Evolutionary conservation across 495 filamentous ascomycete genomes (phyloP).

Genomic region (Filosporella fistucella): DNA sequence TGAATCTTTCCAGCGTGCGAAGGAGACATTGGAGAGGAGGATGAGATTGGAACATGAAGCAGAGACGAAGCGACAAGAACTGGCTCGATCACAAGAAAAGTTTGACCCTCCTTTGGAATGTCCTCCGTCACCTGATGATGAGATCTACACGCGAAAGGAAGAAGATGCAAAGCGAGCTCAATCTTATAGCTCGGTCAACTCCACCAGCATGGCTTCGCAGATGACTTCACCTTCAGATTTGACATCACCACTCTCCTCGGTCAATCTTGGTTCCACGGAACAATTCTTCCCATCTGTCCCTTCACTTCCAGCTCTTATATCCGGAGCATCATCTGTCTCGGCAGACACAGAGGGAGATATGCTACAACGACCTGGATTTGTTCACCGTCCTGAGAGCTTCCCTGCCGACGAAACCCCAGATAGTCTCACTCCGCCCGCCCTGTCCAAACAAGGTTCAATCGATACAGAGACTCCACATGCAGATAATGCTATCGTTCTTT

Average conservation of each 20-base stretch:
- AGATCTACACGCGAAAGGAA: slow-evolving; percentile 21
- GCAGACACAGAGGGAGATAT: slow-evolving; percentile 52
- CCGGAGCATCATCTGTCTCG: slow-evolving; percentile 77
- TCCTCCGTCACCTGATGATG: slow-evolving; percentile 47
- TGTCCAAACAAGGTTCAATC: slow-evolving; percentile 22
- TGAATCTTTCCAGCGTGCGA: slow-evolving; percentile 23
- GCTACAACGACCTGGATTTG: slow-evolving; percentile 40
- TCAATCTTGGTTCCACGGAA: slow-evolving; percentile 51
- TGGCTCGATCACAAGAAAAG: neutral
- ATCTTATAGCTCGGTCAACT: slow-evolving; percentile 41
- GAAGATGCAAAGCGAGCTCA: slow-evolving; percentile 29
- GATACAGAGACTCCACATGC: slow-evolving; percentile 19
- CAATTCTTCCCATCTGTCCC: slow-evolving; percentile 68
- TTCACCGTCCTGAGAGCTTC: slow-evolving; percentile 24
- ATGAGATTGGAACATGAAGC: slow-evolving; percentile 19
- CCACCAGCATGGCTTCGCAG: slow-evolving; percentile 36
- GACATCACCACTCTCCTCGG: slow-evolving; percentile 51
- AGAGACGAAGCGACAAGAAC: slow-evolving; percentile 11
- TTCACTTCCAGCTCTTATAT: slow-evolving; percentile 70
- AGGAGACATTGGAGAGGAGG: slow-evolving; percentile 24
- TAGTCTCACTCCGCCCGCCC: slow-evolving; percentile 43
- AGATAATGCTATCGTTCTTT: slow-evolving; percentile 13
- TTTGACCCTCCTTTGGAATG: slow-evolving; percentile 25
- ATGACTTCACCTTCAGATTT: slow-evolving; percentile 46
- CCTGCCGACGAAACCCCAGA: slow-evolving; percentile 41